Base-by-base conservation (phyloP, 805 yeast genomes). In the Ogataea trehalophila region DNA sequence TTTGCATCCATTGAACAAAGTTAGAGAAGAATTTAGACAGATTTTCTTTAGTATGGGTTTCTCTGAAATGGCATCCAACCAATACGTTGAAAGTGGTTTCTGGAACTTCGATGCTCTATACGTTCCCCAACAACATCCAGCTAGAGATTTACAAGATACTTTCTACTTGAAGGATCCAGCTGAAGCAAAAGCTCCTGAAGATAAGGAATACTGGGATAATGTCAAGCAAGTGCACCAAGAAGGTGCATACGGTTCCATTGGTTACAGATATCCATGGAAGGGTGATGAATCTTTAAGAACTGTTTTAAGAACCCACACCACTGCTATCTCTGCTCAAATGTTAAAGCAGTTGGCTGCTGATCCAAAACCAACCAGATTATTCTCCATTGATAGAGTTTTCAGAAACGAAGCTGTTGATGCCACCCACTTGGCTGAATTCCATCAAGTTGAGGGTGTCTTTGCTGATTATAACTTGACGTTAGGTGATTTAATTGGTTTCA, bases 351-450 rank as follows among this genome's bases (percentile, higher is more conserved):
- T 94, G 57, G 97, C 98, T 45, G 71, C 79, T 53, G 85, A 89
- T 68, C 96, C 96, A 51, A 82, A 81, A 61, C 97, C 98, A 49
- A 78, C 86, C 8, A 82, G 98, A 72, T 77, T 89, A 65, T 94
- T 94, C 75, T 87, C 96, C 42, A 95, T 94, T 61, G 99, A 94
- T 70, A 83, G 97, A 66, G 99, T 94, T 51, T 94, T 94, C 87
- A 88, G 99, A 75, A 94, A 94, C 68, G 99, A 94, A 75, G 98
- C 99, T 29, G 99, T 94, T 44, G 99, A 94, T 68, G 98, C 98
- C 45, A 94, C 99, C 16, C 99, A 94, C 70, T 80, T 94, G 71
- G 99, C 99, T 37, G 99, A 94, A 74, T 94, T 94, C 78, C 98
- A 94, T 72, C 99, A 94, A 74, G 95, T 94, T 53, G 99, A 94